Evolutionary conservation across 2,329 filamentous ascomycete genomes (phyloP), one percentile per base, ranked within the genome.

Genomic region (Fusarium kyushuense): DNA sequence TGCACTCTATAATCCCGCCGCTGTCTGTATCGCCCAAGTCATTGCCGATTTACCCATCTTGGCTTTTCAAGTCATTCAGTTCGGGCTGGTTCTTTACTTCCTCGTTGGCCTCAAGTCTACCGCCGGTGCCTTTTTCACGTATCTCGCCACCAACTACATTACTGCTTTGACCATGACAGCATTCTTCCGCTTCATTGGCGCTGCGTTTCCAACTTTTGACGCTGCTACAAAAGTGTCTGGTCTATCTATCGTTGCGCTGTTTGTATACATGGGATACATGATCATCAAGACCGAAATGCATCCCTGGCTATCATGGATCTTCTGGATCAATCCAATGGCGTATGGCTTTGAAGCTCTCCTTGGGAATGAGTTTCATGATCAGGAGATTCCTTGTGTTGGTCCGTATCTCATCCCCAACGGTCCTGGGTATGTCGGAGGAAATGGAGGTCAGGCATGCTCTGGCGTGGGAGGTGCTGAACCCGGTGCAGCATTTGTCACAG

Each of bases 311-410:
- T 78, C 80, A 2, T 90, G 88, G 88, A 76, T 90, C 6, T 88
- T 84, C 64, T 89, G 87, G 86, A 84, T 90, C 32, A 84, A 90
- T 62, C 90, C 90, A 0, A 80, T 93, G 12, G 86, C 90, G 2
- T 93, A 92, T 57, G 88, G 84, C 0, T 93, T 92, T 57, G 88
- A 92, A 66, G 85, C 85, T 0, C 76, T 94, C 0, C 82, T 93
- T 70, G 81, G 88, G 0, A 93, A 93, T 65, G 91, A 93, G 74
- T 92, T 93, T 58, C 83, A 90, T 62, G 79, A 79, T 17, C 79
- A 90, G 69, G 80, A 71, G 1, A 83, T 88, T 19, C 77, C 80
- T 0, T 89, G 87, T 53, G 82, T 82, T 2, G 81, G 78, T 1
- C 69, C 64, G 5, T 86, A 86, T 60, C 75, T 89, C 3, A 77